phyloP scores from a whole-genome alignment of 2,329 filamentous ascomycete genomes.

The Alternaria metachromatica region DNA sequence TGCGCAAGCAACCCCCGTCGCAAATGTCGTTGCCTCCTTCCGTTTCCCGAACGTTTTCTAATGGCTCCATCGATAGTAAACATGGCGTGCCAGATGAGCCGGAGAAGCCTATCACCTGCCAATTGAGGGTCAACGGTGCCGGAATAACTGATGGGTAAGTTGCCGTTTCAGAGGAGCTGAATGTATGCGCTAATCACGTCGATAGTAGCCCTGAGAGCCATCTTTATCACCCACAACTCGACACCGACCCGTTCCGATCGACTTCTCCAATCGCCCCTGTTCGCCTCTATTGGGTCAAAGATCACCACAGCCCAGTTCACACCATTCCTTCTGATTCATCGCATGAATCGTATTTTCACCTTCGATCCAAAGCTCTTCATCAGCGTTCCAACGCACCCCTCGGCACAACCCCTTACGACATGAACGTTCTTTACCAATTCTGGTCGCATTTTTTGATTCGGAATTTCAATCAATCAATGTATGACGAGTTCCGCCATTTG shows the following conservation, averaged over 20 bases:
- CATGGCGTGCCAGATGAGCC: slow-evolving; percentile 57
- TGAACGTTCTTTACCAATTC: slow-evolving; percentile 74
- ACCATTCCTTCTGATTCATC: slow-evolving; percentile 53
- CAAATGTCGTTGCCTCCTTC: slow-evolving; percentile 41
- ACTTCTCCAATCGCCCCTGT: slow-evolving; percentile 24
- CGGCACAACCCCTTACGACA: slow-evolving; percentile 61
- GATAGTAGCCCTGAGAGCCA: slow-evolving; percentile 30
- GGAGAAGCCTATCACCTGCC: slow-evolving; percentile 49
- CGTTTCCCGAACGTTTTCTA: slow-evolving; percentile 59
- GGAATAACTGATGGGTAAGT: slow-evolving; percentile 40
- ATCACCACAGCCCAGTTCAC: slow-evolving; percentile 53
- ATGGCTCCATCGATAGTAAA: slow-evolving; percentile 62
- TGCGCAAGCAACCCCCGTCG: slow-evolving; percentile 51
- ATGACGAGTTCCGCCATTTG: slow-evolving; percentile 73
- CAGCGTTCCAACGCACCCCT: slow-evolving; percentile 55
- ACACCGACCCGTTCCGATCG: slow-evolving; percentile 25
- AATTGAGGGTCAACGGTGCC: slow-evolving; percentile 46
- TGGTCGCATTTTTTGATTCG: slow-evolving; percentile 76
- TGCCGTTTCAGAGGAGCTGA: neutral
- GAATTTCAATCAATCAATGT: slow-evolving; percentile 78
- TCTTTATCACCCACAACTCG: slow-evolving; percentile 24
- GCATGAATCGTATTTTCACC: slow-evolving; percentile 57
- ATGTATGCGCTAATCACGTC: slow-evolving; percentile 21
- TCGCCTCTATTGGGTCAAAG: slow-evolving; percentile 59
- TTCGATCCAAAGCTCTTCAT: slow-evolving; percentile 58